These are phyloP conservation scores for Grifola frondosa DNA, from an alignment of 1,284 basidiomycete species.

Conservation along the genomic window DNA sequence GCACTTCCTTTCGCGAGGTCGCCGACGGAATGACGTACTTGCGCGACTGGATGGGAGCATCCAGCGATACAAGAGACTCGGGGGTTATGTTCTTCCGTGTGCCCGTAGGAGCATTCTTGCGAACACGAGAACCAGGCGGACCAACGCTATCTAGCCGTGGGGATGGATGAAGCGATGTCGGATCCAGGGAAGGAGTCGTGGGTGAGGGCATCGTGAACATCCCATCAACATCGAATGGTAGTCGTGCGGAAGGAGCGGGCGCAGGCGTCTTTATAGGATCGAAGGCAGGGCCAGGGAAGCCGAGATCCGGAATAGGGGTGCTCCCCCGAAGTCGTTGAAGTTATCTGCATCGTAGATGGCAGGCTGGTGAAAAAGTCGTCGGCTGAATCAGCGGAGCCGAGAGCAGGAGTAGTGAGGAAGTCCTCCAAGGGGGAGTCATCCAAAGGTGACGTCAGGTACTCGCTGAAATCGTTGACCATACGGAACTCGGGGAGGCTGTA, in stretches of 20 bases:
- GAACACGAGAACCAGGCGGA: constrained; percentile 42
- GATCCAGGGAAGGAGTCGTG: constrained; percentile 42
- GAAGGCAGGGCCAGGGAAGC: constrained; percentile 13
- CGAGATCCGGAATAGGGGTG: constrained; percentile 27
- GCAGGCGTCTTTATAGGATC: constrained; percentile 19
- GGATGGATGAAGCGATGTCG: constrained; percentile 37
- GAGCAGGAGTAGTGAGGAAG: constrained; percentile 55
- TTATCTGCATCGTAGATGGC: constrained; percentile 40
- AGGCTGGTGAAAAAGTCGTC: constrained; percentile 36
- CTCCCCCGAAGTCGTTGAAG: constrained; percentile 34
- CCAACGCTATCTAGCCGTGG: constrained; percentile 27
- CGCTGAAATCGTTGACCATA: constrained; percentile 28
- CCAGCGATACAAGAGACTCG: constrained; percentile 41
- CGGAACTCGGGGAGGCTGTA: constrained; percentile 41
- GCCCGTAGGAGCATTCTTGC: constrained; percentile 39
- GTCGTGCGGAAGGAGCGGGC: constrained; percentile 5
- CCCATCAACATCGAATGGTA: constrained; percentile 33
- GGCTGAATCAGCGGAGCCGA: constrained; percentile 35
- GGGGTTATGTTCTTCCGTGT: constrained; percentile 46
- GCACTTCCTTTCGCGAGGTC: constrained; percentile 51
- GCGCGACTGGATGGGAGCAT: constrained; percentile 48
- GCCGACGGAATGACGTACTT: constrained; percentile 46
- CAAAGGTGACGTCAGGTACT: constrained; percentile 48
- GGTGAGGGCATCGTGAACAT: constrained; percentile 48
- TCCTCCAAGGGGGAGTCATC: constrained; percentile 56